Conservation (phyloP, 176 grass and related monocot genomes). For the Tuctoria greenei region DNA sequence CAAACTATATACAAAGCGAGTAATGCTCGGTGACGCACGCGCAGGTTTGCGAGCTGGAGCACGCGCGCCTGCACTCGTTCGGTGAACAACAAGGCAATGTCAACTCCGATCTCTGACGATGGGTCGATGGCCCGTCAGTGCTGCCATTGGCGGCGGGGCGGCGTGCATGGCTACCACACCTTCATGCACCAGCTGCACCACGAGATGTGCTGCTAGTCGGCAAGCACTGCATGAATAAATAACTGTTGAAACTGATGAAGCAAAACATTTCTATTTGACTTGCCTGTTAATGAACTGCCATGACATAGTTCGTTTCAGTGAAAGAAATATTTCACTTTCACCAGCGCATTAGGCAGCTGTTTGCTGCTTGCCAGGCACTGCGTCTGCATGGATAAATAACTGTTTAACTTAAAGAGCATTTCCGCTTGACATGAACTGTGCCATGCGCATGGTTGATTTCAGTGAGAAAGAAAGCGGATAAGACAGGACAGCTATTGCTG, state of each 20-base stretch:
- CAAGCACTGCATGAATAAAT: not conserved
- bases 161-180: not conserved
- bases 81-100: not conserved
- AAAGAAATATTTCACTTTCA: not conserved
- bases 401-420: not conserved
- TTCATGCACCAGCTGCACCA: not conserved
- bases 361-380: not conserved
- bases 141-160: not conserved
- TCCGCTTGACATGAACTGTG: not conserved
- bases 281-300: not conserved
- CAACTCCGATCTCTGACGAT: not conserved
- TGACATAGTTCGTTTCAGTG: not conserved
- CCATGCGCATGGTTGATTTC: not conserved
- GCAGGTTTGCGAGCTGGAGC: not conserved
- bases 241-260: not conserved
- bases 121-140: not conserved
- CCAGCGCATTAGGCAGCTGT: too few species aligned
- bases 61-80: not conserved
- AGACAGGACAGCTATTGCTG: too few species aligned
- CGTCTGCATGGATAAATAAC: not conserved
- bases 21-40: constrained; percentile 16
- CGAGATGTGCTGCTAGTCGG: not conserved
- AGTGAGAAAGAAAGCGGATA: not conserved
- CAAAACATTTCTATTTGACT: not conserved
- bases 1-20: not conserved